A percentile compares a stretch with the other conserved stretches of the same genome.
Evolutionary conservation across 108 stramenopile genomes (phyloP).

Genomic region (Skeletonema potamos): DNA sequence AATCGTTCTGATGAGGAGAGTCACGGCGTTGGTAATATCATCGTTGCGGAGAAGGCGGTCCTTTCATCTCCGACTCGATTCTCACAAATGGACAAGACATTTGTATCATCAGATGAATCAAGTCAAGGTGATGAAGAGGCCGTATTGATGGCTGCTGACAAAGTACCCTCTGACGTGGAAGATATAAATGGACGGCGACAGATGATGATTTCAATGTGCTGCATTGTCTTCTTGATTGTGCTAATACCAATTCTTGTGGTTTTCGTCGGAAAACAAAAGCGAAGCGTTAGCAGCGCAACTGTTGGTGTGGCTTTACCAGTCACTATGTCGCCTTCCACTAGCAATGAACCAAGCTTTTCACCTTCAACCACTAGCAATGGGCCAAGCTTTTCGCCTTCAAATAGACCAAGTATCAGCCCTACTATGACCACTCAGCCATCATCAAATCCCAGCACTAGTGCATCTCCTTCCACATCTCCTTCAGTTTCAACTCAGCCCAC

Average conservation of each 20-base stretch:
- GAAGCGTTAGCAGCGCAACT: neutral
- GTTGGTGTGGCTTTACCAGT: neutral
- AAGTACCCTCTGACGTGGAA: neutral
- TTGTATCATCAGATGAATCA: neutral
- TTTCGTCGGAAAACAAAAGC: neutral
- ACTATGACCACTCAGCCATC: neutral
- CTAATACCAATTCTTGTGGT: neutral
- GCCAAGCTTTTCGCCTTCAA: neutral
- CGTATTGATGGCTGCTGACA: neutral
- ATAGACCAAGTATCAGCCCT: neutral
- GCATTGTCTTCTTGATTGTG: neutral
- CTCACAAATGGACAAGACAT: neutral
- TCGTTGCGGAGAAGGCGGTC: neutral
- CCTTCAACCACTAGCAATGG: no score
- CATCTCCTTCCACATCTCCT: neutral
- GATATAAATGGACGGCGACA: neutral
- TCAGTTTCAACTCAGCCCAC: neutral
- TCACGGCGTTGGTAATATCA: neutral
- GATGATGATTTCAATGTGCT: neutral
- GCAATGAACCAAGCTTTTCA: neutral
- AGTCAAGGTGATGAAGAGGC: neutral
- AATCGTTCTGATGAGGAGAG: neutral
- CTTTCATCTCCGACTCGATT: neutral
- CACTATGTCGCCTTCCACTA: neutral
- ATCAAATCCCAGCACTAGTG: neutral